Base-by-base conservation (phyloP, 495 filamentous ascomycete genomes). In the Delitschia confertaspora region DNA sequence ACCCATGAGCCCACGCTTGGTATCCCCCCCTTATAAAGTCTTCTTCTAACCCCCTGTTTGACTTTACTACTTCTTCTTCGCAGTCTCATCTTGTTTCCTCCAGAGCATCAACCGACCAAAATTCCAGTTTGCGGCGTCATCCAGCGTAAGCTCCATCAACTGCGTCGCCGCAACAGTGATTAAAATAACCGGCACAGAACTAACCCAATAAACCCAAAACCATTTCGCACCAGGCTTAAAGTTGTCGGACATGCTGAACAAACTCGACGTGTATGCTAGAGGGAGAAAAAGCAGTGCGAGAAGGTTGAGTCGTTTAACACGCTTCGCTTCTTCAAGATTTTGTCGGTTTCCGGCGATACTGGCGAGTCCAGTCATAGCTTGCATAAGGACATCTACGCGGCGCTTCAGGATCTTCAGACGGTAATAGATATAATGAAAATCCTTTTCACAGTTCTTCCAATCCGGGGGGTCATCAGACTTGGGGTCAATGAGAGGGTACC, bases 131-230 rank as follows among this genome's bases (percentile, higher is more conserved):
- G 45, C 51, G 20, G 17, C 46, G 36, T 55, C 51, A 38, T 50
- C 37, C 4, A 55, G 25, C 27, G 46, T 46, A 19, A 13, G 25
- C 27, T 50, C 37, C 8, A 55, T n/a, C 3, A 50, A 9, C 27
- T 37, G 45, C 0, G 51, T 49, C 1, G 23, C 24, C 21, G 29
- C 6, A 14, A 55, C 39, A 11, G 51, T 55, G 5, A 55, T 1
- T 0, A 33, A 14, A 11, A 50, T 35, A 1, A 39, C 20, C 5
- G n/a, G 3, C 11, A 55, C 16, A 7, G 45, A 39, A 10, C 25
- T 26, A n/a, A 50, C 46, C 51, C 51, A 55, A 42, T 55, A 55
- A 4, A 55, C 37, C 51, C 51, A 55, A 23, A 55, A 55, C n/a
- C 45, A 24, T 2, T 20, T 24, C 9, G 33, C 30, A 5, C 46